Evolutionary conservation across 306 rosid species (phyloP).

Genomic region (Fragaria ananassa): DNA sequence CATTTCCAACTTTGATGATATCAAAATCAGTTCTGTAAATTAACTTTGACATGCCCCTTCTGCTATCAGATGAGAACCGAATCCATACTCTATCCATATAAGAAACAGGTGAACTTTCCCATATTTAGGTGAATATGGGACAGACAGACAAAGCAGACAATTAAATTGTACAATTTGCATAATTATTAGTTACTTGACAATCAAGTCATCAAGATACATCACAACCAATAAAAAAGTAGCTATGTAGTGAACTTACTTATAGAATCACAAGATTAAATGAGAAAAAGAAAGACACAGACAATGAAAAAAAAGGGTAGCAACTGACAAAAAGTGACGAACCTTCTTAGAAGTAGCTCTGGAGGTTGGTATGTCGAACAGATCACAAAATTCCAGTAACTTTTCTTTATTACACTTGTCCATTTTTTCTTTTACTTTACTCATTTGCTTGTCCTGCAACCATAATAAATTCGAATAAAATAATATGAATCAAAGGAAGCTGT

Average conservation of each 20-base stretch:
- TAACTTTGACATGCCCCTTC: background rate
- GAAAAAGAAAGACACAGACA: background rate
- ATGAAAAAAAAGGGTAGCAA: conserved; percentile 1
- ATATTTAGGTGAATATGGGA: background rate
- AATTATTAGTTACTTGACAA: background rate
- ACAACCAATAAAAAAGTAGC: background rate
- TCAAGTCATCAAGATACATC: background rate
- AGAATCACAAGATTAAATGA: background rate
- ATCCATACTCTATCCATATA: background rate
- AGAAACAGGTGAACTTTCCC: background rate
- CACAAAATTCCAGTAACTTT: conserved; percentile 84
- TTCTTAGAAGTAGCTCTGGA: conserved; percentile 67
- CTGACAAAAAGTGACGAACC: conserved; percentile 48
- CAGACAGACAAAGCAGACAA: background rate
- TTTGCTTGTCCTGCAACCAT: conserved; percentile 79
- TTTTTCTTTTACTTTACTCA: conserved; percentile 79
- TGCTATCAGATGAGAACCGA: background rate
- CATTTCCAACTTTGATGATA: conserved; percentile 5
- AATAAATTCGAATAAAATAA: conserved; percentile 12
- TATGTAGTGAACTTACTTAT: background rate
- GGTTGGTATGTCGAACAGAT: conserved; percentile 63
- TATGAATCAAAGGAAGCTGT: background rate
- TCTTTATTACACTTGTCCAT: conserved; percentile 87
- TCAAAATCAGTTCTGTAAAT: background rate
- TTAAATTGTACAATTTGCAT: background rate